Evolutionary conservation across 202 grass and related monocot species (phyloP).

Genomic region (Elaeis oleifera): DNA sequence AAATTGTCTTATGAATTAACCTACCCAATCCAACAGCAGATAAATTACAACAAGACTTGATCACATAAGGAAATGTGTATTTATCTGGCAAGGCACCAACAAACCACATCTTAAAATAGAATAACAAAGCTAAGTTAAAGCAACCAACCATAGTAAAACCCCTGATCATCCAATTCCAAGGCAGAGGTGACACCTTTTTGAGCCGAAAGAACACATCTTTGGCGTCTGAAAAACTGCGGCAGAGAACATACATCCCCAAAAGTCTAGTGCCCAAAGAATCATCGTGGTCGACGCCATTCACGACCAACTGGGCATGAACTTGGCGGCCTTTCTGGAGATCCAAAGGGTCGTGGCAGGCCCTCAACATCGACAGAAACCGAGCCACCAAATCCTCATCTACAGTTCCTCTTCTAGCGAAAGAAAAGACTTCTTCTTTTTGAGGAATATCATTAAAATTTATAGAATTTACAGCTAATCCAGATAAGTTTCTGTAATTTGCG

Average conservation of each 20-base stretch:
- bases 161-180: constrained; percentile 93
- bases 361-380: constrained; percentile 43
- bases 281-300: constrained; percentile 24
- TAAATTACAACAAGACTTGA: constrained; percentile 58
- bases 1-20: constrained; percentile 49
- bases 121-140: constrained; percentile 42
- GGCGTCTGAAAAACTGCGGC: constrained; percentile 56
- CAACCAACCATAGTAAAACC: constrained; percentile 46
- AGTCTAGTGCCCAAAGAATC: constrained; percentile 31
- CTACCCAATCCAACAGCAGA: constrained; percentile 43
- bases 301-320: constrained; percentile 52
- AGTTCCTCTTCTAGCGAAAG: not conserved
- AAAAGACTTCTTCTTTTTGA: not conserved
- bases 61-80: constrained; percentile 63
- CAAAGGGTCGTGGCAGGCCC: constrained; percentile 37
- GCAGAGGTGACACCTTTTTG: constrained; percentile 27
- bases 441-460: not conserved
- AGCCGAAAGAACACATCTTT: constrained; percentile 42
- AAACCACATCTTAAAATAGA: constrained; percentile 83
- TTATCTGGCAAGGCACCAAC: constrained; percentile 40
- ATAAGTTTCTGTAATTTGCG: no score
- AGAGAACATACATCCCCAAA: constrained; percentile 62
- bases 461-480: not conserved
- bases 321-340: constrained; percentile 46
- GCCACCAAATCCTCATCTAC: not conserved